Percentiles rank a stretch among this genome's conserved stretches.
phyloP scores from a whole-genome alignment of 768 basidiomycete genomes.

The Collybia mongolica region DNA sequence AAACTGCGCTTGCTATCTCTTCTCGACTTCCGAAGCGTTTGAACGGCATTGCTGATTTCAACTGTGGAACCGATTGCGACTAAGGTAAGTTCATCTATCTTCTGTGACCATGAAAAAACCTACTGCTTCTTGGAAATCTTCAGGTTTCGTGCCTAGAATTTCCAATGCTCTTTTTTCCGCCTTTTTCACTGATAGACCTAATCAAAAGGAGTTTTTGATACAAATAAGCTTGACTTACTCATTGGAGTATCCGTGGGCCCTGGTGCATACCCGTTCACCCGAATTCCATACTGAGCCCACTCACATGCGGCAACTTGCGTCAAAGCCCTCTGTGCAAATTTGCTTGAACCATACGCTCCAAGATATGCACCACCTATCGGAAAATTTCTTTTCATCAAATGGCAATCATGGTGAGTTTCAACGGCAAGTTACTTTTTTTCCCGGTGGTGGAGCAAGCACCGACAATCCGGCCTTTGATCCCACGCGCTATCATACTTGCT shows the following conservation, averaged over 20 bases:
- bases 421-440: conserved; percentile 28
- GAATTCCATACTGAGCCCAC: conserved; percentile 24
- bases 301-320: conserved; percentile 35
- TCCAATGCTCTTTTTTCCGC: too few relatives aligned
- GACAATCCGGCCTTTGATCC: conserved; percentile 36
- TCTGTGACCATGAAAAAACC: neutral
- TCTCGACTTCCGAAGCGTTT: conserved; percentile 1
- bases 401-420: neutral
- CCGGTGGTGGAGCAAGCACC: conserved; percentile 38
- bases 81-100: neutral
- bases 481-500: conserved; percentile 36
- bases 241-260: conserved; percentile 11
- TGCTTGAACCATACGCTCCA: conserved; percentile 32
- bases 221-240: too few relatives aligned
- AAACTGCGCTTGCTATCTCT: conserved; percentile 24
- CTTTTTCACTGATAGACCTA: too few relatives aligned
- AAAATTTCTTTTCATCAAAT: neutral
- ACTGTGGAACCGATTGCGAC: neutral
- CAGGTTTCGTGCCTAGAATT: too few relatives aligned
- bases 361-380: conserved; percentile 11
- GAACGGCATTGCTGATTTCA: neutral
- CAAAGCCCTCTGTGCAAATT: conserved; percentile 38
- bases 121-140: too few relatives aligned
- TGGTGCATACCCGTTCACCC: conserved; percentile 40
- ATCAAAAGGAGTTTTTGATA: too few relatives aligned